Base-by-base conservation (phyloP, 768 basidiomycete species). In the Hericium erinaceus region DNA sequence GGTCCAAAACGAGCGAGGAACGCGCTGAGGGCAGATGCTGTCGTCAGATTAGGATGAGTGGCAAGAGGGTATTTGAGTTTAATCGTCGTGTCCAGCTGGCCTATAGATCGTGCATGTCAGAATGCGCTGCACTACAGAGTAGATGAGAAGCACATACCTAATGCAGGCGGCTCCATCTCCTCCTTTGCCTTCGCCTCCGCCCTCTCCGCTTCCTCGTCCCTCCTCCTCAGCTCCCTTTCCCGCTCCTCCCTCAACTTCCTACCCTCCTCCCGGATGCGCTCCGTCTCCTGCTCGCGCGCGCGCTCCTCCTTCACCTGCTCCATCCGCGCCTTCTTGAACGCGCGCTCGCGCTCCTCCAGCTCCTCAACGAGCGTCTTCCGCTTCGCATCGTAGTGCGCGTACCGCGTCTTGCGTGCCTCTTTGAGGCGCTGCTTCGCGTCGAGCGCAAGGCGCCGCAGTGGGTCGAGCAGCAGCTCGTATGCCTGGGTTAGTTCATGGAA, bases 401-500 rank as follows among this genome's bases (percentile, higher is more conserved):
- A 89, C n/a, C 89, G 80, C 44, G 83, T 80, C 41, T 81, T 80
- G 38, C 82, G 79, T 0, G 89, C 89, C 41, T 80, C 77, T 58
- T 85, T 82, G 2, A 85, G 69, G 44, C 85, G 83, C n/a, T 87
- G 70, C 65, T 87, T 88, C 2, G 89, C 87, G 65, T 93, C 89
- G 55, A 93, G 74, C 0, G 87, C 89, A 44, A 91, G 75, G 18
- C 88, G 82, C 39, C 86, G 82, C 37, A 89, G 70, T 4, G 90
- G 90, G 64, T 92, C 91, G 57, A 92, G 84, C 6, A 93, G 75
- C 2, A 91, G 75, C 67, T 91, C 85, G 64, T 89, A 87, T 0
- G 90, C 88, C 59, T 83, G 82, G 56, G 86, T 92, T 52, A 93
- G 80, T 57, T 88, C 88, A 66, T 93, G 90, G 65, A 93, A 92